These are phyloP conservation scores for Ganoderma meredithae DNA, from an alignment of 1,284 basidiomycete genomes.

Conservation along the genomic window DNA sequence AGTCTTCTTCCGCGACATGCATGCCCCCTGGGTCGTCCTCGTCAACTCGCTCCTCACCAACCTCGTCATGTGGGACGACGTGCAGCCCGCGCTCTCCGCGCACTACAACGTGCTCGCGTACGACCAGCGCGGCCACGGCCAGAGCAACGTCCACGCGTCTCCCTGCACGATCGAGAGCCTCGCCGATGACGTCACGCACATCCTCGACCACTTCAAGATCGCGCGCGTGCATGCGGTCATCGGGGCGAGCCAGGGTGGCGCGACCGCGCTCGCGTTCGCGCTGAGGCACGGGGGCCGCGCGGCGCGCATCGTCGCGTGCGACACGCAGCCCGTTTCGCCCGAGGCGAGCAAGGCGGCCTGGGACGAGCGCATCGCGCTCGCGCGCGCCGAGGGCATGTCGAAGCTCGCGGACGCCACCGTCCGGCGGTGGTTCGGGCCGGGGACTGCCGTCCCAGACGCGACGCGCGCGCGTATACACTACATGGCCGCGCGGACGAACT, in stretches of 20 bases:
- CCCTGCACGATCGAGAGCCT: conserved; percentile 2
- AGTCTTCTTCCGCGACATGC: conserved; percentile 2
- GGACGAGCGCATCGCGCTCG: conserved; percentile 4
- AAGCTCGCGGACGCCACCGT: neutral
- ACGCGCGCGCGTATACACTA: neutral
- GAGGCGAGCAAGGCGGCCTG: neutral
- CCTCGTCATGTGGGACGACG: neutral
- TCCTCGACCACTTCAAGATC: neutral
- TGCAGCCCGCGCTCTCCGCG: conserved; percentile 4
- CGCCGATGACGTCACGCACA: conserved; percentile 4
- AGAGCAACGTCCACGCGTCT: neutral
- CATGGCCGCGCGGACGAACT: neutral
- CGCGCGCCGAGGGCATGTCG: neutral
- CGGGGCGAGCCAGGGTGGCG: neutral
- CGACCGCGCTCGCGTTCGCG: neutral
- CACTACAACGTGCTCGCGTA: conserved; percentile 5
- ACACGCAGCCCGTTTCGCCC: neutral
- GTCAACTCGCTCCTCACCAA: conserved; percentile 2
- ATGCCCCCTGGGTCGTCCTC: conserved; percentile 3
- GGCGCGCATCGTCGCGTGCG: conserved; percentile 8
- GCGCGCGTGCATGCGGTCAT: neutral
- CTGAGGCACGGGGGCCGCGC: neutral
- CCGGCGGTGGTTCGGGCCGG: neutral
- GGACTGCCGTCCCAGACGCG: neutral
- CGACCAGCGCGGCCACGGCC: conserved; percentile 9